Base-by-base conservation (phyloP, 108 stramenopile species). In the Skeletonema menzelii region DNA sequence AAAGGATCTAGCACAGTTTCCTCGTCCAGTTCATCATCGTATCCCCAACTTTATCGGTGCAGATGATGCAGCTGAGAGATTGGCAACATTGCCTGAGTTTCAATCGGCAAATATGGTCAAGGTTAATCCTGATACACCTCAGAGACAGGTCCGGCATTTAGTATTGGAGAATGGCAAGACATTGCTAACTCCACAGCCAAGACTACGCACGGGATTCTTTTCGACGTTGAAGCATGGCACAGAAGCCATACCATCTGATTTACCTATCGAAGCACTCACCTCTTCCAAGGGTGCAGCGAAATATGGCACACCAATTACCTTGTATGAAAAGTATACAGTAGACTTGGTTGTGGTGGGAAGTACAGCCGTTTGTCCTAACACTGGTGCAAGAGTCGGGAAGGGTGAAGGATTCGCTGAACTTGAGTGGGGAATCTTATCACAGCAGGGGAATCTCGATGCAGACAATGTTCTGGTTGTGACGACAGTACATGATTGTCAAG, bases 371-470 rank as follows among this genome's bases (percentile, higher is more conserved):
- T 90, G 89, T 63, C 87, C 89, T 2, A 68, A 70, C 46, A 87
- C 85, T n/a, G 89, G 89, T 31, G 86, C 89, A 32, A 70, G 89
- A 15, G 89, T 90, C 7, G 89, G 89, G 0, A 90, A 90, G 71
- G 89, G 89, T 27, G 89, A 87, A 67, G 89, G 89, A 2, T 90
- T 90, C 67, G 89, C 89, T 19, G 89, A 90, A 67, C 46, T 90
- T n/a, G 89, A 90, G 70, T 90, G 89, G 89, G 89, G 89, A 1
- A 90, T 90, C 59, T 71, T 90, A 24, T 71, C 85, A 5, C 69
- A 77, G 15, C 83, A 85, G 75, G 86, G 86, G 6, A 90, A 90
- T 77, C 59, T 90, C 30, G 85, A 87, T 72, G 73, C 87, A 4
- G 26, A 27, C 1, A 85, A 70, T 10, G 79, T 75, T 27, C 40